These are phyloP conservation scores for Geotrichum klebahnii DNA, from an alignment of 1,139 yeast species.

Conservation along the genomic window DNA sequence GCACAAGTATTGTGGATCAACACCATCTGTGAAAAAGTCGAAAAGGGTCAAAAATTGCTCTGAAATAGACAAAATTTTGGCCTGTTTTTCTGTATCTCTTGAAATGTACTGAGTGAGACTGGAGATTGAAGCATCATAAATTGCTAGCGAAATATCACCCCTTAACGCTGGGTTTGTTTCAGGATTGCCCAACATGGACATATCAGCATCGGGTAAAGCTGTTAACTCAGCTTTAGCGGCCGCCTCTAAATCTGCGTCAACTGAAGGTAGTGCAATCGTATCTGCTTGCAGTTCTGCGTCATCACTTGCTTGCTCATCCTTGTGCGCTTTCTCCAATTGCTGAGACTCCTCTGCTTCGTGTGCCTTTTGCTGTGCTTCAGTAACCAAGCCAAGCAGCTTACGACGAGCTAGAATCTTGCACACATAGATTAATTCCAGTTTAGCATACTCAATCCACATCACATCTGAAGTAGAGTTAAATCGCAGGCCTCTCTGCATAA, in stretches of 20 bases:
- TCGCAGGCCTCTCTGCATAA: conserved; percentile 80
- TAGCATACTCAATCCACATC: conserved; percentile 82
- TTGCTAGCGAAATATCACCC: conserved; percentile 82
- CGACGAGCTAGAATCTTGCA: conserved; percentile 81
- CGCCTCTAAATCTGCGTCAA: conserved; percentile 34
- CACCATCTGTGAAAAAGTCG: conserved; percentile 57
- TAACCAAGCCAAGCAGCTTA: conserved; percentile 69
- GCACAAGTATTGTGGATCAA: conserved; percentile 65
- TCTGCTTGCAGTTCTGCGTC: conserved; percentile 11
- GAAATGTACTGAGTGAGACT: conserved; percentile 17
- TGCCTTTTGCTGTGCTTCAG: conserved; percentile 64
- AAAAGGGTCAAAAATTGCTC: conserved; percentile 51
- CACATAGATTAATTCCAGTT: conserved; percentile 80
- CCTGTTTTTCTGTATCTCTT: conserved; percentile 13
- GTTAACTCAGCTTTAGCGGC: conserved; percentile 46
- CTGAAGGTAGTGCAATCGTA: conserved; percentile 21
- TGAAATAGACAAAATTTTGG: conserved; percentile 35
- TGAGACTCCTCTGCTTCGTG: conserved; percentile 46
- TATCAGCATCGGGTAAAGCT: conserved; percentile 79
- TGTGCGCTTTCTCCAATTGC: conserved; percentile 27
- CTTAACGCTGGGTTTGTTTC: conserved; percentile 85
- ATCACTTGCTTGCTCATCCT: conserved; percentile 26
- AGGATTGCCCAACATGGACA: conserved; percentile 78
- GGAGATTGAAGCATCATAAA: conserved; percentile 61
- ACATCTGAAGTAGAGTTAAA: conserved; percentile 66